phyloP scores from a whole-genome alignment of 2,329 filamentous ascomycete species.

The Pyrenochaeta sp. region DNA sequence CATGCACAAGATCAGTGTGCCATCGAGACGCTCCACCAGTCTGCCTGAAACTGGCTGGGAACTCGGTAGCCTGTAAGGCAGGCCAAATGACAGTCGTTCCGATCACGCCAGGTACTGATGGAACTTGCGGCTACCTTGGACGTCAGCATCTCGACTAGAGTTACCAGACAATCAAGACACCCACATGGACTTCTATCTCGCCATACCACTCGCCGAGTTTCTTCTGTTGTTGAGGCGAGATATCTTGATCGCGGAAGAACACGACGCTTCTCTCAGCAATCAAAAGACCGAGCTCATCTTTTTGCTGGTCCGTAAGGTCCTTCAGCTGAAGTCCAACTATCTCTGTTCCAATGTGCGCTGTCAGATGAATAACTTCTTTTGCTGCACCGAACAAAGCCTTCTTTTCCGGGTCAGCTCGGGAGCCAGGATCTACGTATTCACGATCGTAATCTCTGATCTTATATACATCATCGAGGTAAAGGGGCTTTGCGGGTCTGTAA shows the following conservation, averaged over 20 bases:
- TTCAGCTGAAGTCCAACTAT: constrained; percentile 57
- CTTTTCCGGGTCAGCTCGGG: constrained; percentile 63
- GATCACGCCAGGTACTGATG: constrained; percentile 72
- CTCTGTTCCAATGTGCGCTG: constrained; percentile 49
- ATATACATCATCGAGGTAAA: constrained; percentile 75
- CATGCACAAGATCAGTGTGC: constrained; percentile 77
- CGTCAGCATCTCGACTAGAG: constrained; percentile 1
- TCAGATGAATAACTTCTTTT: constrained; percentile 54
- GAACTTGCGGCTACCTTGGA: constrained; percentile 68
- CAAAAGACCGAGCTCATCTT: constrained; percentile 59
- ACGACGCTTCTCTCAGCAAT: constrained; percentile 56
- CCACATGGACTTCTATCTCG: constrained; percentile 73
- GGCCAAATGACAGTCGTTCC: constrained; percentile 76
- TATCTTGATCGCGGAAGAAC: constrained; percentile 61
- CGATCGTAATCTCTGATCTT: constrained; percentile 64
- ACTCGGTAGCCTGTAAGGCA: constrained; percentile 69
- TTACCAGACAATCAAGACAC: constrained; percentile 24
- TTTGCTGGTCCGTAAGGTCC: constrained; percentile 56
- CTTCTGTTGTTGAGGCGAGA: constrained; percentile 43
- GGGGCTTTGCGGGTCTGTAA: constrained; percentile 71
- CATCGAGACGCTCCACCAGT: constrained; percentile 73
- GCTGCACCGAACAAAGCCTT: constrained; percentile 46
- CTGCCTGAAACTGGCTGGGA: constrained; percentile 68
- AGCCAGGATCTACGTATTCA: constrained; percentile 46
- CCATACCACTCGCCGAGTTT: constrained; percentile 46